Percentiles rank a stretch among this genome's conserved stretches.
Evolutionary conservation across 176 grass and related monocot genomes (phyloP).

Genomic region (Pontederia crassipes): DNA sequence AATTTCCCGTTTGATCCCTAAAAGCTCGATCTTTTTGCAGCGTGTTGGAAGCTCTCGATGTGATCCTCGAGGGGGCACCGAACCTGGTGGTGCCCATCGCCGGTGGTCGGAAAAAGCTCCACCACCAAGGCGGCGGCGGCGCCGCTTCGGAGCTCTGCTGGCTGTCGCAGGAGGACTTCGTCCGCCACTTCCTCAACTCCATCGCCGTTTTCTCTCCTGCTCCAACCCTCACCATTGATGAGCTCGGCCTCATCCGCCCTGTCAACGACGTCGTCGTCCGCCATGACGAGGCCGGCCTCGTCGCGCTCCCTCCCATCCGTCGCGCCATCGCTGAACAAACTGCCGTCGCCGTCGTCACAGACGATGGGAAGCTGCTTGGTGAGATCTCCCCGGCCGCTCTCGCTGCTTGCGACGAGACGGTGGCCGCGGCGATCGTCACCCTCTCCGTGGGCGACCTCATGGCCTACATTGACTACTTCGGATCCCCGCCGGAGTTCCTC

Average conservation of each 20-base stretch:
- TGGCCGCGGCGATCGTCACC: conserved; percentile 43
- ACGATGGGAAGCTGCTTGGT: conserved; percentile 45
- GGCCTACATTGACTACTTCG: conserved; percentile 68
- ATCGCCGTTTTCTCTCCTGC: conserved; percentile 68
- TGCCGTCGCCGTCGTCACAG: conserved; percentile 53
- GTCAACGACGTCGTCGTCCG: conserved; percentile 35
- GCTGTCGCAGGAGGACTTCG: conserved; percentile 75
- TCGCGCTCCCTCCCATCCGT: conserved; percentile 57
- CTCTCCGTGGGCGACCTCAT: conserved; percentile 78
- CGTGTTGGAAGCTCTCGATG: conserved; percentile 68
- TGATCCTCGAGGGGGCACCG: conserved; percentile 54
- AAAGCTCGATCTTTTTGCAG: conserved; percentile 27
- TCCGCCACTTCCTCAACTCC: conserved; percentile 78
- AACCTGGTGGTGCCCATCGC: conserved; percentile 47
- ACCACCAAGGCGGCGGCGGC: conserved; percentile 8
- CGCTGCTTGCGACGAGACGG: conserved; percentile 37
- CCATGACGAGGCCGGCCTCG: conserved; percentile 46
- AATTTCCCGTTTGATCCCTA: background rate
- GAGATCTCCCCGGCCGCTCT: conserved; percentile 64
- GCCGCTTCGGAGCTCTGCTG: conserved; percentile 55
- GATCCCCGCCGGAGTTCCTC: conserved; percentile 44
- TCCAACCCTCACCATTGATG: conserved; percentile 48
- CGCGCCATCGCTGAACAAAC: conserved; percentile 38
- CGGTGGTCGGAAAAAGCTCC: conserved; percentile 35
- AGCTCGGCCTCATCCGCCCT: conserved; percentile 53